Evolutionary conservation across 148 eudicot species (phyloP).

Genomic region (Chenopodium suecicum): DNA sequence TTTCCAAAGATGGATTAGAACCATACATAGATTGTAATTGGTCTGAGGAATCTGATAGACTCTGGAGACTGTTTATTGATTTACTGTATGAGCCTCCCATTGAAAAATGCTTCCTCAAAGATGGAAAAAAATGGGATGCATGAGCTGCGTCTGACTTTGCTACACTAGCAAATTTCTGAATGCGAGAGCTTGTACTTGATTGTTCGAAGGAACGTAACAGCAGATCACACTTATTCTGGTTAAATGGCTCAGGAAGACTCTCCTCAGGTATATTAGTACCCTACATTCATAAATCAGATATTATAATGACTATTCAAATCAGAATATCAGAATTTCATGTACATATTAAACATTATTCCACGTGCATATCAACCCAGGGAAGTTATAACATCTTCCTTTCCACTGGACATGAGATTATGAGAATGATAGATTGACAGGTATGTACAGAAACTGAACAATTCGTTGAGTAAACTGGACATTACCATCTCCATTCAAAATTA

Average conservation of each 20-base stretch:
- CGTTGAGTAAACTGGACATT: background rate
- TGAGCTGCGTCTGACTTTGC: slow-evolving; percentile 19
- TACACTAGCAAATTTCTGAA: background rate
- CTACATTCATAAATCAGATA: slow-evolving; percentile 33
- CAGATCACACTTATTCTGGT: slow-evolving; percentile 29
- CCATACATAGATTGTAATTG: slow-evolving; percentile 5
- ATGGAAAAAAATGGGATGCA: slow-evolving; percentile 58
- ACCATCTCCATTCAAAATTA: background rate
- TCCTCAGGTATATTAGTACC: slow-evolving; percentile 73
- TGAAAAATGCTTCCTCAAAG: slow-evolving; percentile 59
- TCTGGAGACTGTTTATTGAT: slow-evolving; percentile 17
- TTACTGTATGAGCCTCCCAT: slow-evolving; percentile 12
- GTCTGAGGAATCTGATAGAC: slow-evolving; percentile 3
- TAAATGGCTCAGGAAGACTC: slow-evolving; percentile 68
- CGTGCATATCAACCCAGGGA: background rate
- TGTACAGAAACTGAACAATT: background rate
- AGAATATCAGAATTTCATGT: background rate
- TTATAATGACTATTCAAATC: background rate
- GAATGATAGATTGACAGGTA: background rate
- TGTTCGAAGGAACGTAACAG: slow-evolving; percentile 8
- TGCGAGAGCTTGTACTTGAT: slow-evolving; percentile 11
- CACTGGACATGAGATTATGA: background rate
- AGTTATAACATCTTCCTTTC: background rate
- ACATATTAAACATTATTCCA: background rate
- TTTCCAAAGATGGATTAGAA: background rate